Conservation (phyloP, 2,329 filamentous ascomycete species). For the Aspergillus cejpii region DNA sequence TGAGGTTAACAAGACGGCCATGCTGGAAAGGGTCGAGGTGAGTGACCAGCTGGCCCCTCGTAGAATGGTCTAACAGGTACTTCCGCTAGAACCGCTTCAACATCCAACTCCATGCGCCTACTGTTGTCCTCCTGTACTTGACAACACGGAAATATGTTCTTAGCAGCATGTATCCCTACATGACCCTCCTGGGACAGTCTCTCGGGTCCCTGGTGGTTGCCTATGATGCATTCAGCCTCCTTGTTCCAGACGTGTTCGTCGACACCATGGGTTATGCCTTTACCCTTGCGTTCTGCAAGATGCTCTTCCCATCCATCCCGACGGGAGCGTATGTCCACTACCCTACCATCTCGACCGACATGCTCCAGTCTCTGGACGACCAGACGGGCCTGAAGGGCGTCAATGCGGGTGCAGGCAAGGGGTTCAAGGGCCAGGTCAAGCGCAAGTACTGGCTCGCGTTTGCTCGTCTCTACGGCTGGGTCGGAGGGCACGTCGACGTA, state of each 20-base stretch:
- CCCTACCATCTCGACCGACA: conserved; percentile 95
- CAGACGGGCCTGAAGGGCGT: conserved; percentile 60
- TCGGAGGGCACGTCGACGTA: conserved; percentile 77
- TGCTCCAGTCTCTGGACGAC: conserved; percentile 77
- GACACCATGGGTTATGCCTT: conserved; percentile 99
- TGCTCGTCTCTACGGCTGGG: conserved; percentile 70
- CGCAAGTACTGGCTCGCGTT: conserved; percentile 81
- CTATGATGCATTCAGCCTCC: conserved; percentile 85
- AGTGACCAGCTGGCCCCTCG: conserved; percentile 9
- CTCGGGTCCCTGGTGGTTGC: conserved; percentile 79
- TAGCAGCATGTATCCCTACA: conserved; percentile 78
- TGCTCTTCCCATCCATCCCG: conserved; percentile 71
- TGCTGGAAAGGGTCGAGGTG: conserved; percentile 70
- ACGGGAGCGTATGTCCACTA: conserved; percentile 96
- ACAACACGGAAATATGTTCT: conserved; percentile 81
- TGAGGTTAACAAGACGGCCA: conserved; percentile 71
- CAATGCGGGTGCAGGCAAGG: conserved; percentile 75
- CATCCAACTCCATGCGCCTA: conserved; percentile 76
- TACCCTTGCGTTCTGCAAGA: conserved; percentile 70
- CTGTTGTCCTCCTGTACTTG: conserved; percentile 82
- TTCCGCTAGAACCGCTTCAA: conserved; percentile 74
- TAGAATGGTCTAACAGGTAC: neutral
- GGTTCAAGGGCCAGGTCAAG: conserved; percentile 64
- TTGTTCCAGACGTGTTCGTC: conserved; percentile 88
- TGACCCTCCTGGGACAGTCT: conserved; percentile 91